Evolutionary conservation across 345 rosid genomes (phyloP), one percentile per base, ranked within the genome.

Genomic region (Citrus medica): DNA sequence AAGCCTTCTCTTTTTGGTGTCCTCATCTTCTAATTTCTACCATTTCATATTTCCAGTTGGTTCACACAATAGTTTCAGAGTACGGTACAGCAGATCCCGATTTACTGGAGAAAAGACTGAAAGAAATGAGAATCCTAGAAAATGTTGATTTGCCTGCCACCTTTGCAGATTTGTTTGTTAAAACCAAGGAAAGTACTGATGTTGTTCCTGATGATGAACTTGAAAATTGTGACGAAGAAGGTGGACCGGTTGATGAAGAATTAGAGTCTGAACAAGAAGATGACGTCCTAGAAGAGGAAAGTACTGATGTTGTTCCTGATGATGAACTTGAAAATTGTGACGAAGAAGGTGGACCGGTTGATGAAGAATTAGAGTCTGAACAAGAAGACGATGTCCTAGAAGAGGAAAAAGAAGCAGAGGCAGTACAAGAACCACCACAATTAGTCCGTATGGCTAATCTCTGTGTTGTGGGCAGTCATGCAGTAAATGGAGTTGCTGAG

Each of bases 401-500:
- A 81, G 84, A 76, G 78, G 84, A 87, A 79, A 81, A 84, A 73
- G 37, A 64, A 42, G 80, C 79, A 67, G 89, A 85, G 85, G 82
- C 84, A 63, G 80, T 65, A 19, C 84, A 82, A 67, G 74, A 77
- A 76, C 86, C 78, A 74, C 90, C 89, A 53, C 84, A 84, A 82
- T 73, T 88, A 91, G 88, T 90, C 38, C 93, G 91, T 27, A 90
- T 88, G 93, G 91, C 93, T 81, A 88, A 90, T 82, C 90, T 90
- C 1, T 89, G 91, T 72, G 88, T 90, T 77, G 90, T 80, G 17
- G 89, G 91, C 64, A 91, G 94, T 71, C 86, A 82, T 87, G 89
- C 93, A 19, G 93, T 92, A n/a, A 92, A 92, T 79, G 97, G 94
- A 38, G 97, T 89, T 61, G 97, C 94, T 78, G 90, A 86, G 81